These are phyloP conservation scores for Arxiozyma heterogenica DNA, from an alignment of 1,139 yeast genomes.

Conservation along the genomic window DNA sequence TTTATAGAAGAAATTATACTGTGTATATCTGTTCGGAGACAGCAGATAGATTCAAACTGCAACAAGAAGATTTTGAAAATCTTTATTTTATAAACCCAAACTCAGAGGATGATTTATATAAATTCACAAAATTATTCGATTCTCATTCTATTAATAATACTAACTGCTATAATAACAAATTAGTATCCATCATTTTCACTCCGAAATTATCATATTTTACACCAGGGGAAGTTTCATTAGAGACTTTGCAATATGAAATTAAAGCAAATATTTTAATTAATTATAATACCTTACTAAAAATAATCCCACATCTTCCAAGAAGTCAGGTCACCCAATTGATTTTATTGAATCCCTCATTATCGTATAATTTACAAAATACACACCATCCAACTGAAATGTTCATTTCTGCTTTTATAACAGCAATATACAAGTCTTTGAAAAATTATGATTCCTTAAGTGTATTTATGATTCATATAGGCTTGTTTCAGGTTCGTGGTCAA, in stretches of 20 bases:
- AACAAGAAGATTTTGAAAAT: conserved; percentile 27
- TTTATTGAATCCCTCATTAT: conserved; percentile 25
- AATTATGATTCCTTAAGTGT: conserved; percentile 13
- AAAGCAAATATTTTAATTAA: conserved; percentile 20
- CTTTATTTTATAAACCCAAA: conserved; percentile 23
- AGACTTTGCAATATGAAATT: conserved; percentile 19
- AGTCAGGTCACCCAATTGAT: conserved; percentile 17
- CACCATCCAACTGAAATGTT: conserved; percentile 25
- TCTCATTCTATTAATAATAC: not conserved
- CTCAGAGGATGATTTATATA: conserved; percentile 17
- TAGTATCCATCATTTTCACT: conserved; percentile 26
- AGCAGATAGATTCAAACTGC: conserved; percentile 15
- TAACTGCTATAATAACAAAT: not conserved
- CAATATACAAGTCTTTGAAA: conserved; percentile 17
- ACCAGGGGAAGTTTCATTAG: conserved; percentile 21
- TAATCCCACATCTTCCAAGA: conserved; percentile 19
- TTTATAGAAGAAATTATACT: conserved; percentile 27
- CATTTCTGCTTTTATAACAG: conserved; percentile 21
- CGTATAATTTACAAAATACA: conserved; percentile 18
- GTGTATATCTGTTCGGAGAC: conserved; percentile 28
- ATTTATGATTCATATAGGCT: conserved; percentile 23
- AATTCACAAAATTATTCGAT: conserved; percentile 12
- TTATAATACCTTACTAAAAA: conserved; percentile 16
- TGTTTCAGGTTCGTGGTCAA: conserved; percentile 26
- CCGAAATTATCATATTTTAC: conserved; percentile 28